These are phyloP conservation scores for Juncus inflexus DNA, from an alignment of 176 grass and related monocot species.

Conservation along the genomic window DNA sequence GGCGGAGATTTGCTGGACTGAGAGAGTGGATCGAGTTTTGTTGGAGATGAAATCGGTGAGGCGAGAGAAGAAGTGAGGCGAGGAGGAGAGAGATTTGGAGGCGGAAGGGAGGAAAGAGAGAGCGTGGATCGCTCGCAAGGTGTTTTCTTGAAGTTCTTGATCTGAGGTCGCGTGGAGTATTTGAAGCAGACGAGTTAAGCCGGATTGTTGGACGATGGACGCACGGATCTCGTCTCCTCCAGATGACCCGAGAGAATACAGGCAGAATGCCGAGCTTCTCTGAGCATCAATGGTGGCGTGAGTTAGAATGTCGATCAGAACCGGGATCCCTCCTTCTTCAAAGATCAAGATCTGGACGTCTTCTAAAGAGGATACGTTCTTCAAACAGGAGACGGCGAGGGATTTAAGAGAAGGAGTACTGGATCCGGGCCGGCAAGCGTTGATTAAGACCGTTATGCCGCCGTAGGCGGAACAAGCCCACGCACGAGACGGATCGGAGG, in stretches of 20 bases:
- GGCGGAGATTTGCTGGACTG: conserved; percentile 53
- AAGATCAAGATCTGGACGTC: conserved; percentile 55
- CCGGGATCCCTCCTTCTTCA: conserved; percentile 63
- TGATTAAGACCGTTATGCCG: conserved; percentile 54
- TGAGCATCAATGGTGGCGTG: conserved; percentile 40
- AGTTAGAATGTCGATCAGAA: conserved; percentile 51
- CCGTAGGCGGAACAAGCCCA: conserved; percentile 82
- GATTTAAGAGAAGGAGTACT: conserved; percentile 42
- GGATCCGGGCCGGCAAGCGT: conserved; percentile 60
- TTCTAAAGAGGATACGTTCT: conserved; percentile 53
- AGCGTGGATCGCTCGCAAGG: conserved; percentile 49
- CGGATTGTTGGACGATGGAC: conserved; percentile 54
- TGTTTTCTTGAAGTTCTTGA: conserved; percentile 51
- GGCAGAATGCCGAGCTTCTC: conserved; percentile 47
- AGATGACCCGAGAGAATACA: conserved; percentile 52
- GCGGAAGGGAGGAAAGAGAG: conserved; percentile 49
- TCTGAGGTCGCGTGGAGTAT: conserved; percentile 42
- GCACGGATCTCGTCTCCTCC: conserved; percentile 48
- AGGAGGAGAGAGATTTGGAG: conserved; percentile 44
- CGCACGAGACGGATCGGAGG: conserved; percentile 37
- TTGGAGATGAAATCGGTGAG: conserved; percentile 52
- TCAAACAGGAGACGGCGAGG: conserved; percentile 46
- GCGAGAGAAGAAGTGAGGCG: conserved; percentile 60
- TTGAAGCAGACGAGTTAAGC: conserved; percentile 55
- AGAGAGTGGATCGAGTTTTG: conserved; percentile 32